Percentiles rank a stretch among this genome's conserved stretches.
These are phyloP conservation scores for Scortechinia acanthostroma DNA, from an alignment of 2,329 filamentous ascomycete species.

Conservation along the genomic window DNA sequence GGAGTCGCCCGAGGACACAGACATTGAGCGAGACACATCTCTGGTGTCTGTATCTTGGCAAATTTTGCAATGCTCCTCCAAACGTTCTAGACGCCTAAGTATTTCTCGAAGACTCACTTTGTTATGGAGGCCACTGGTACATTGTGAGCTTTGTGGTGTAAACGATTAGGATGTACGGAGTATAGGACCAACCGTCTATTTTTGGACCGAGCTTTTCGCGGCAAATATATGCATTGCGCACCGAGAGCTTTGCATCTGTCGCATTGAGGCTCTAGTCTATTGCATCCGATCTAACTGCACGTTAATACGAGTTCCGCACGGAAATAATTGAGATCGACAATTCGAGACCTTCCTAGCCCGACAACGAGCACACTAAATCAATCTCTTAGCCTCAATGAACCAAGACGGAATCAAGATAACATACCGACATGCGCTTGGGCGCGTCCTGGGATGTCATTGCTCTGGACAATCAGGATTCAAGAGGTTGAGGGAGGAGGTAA, in stretches of 20 bases:
- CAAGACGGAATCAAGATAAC: neutral
- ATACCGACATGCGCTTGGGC: too few relatives aligned
- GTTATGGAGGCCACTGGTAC: neutral
- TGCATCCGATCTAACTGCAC: constrained; percentile 10
- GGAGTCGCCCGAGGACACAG: neutral
- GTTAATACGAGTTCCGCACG: neutral
- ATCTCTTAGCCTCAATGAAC: too few relatives aligned
- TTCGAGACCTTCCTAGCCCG: neutral
- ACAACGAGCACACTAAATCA: neutral
- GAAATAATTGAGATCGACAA: neutral
- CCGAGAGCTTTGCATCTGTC: constrained; percentile 9
- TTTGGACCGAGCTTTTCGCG: constrained; percentile 6
- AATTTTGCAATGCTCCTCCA: neutral
- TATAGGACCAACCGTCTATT: neutral
- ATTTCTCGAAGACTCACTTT: neutral
- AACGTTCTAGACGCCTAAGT: neutral
- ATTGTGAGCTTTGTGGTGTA: neutral
- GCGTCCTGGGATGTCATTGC: neutral
- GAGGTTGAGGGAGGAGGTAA: neutral
- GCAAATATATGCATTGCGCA: constrained; percentile 9
- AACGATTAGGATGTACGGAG: too few relatives aligned
- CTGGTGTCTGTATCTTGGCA: neutral
- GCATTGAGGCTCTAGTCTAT: constrained; percentile 9
- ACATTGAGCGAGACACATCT: neutral
- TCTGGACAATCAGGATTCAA: too few relatives aligned